These are phyloP conservation scores for Rhododendron kiyosumense DNA, from an alignment of 148 eudicot species.

Conservation along the genomic window DNA sequence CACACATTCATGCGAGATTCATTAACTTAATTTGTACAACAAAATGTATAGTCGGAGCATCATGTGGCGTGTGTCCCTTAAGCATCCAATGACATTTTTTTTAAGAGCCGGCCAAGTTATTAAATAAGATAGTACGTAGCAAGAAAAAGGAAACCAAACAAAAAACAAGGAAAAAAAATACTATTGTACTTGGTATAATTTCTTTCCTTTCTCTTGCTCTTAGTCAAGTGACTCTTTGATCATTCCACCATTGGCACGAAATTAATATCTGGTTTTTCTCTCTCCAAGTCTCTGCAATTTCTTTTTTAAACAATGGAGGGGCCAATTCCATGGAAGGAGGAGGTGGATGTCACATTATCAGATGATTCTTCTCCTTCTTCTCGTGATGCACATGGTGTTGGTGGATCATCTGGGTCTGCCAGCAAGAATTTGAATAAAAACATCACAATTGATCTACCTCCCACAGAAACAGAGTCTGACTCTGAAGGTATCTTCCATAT, in stretches of 20 bases:
- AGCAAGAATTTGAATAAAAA: constrained; percentile 16
- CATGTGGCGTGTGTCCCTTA: too few species aligned
- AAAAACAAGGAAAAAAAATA: not conserved
- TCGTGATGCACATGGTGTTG: constrained; percentile 17
- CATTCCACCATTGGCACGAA: not conserved
- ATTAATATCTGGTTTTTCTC: not conserved
- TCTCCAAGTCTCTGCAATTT: not conserved
- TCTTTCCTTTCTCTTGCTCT: not conserved
- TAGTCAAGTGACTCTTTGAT: not conserved
- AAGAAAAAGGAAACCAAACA: not conserved
- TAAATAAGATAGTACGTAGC: too few species aligned
- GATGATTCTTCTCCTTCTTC: constrained; percentile 40
- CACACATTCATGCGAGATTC: too few species aligned
- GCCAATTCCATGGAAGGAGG: constrained; percentile 23
- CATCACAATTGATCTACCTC: constrained; percentile 20
- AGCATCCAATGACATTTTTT: too few species aligned
- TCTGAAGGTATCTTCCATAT: constrained; percentile 28
- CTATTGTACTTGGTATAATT: too few species aligned
- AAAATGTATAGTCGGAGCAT: too few species aligned
- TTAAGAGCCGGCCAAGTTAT: not conserved
- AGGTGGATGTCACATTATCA: constrained; percentile 44
- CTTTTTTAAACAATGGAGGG: constrained; percentile 20
- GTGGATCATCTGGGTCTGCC: constrained; percentile 2
- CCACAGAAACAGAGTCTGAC: constrained; percentile 7
- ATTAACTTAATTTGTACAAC: too few species aligned